Evolutionary conservation across 805 yeast genomes (phyloP).

Genomic region (Hyphopichia homilentoma): DNA sequence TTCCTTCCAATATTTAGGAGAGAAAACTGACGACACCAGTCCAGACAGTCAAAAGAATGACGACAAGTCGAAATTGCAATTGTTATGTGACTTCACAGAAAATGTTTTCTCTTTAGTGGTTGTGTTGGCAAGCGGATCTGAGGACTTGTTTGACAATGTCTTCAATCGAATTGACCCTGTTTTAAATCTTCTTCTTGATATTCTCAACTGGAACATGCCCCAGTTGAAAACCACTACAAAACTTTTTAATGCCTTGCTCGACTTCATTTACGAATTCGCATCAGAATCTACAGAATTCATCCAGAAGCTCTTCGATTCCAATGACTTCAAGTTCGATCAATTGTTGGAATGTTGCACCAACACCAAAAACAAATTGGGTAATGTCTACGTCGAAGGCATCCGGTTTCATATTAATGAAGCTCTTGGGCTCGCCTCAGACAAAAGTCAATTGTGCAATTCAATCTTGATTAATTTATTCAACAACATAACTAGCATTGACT

Average conservation of each 20-base stretch:
- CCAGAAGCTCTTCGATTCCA: constrained; percentile 16
- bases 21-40: constrained; percentile 13
- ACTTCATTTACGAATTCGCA: constrained; percentile 57
- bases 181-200: constrained; percentile 31
- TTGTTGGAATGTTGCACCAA: too few species aligned
- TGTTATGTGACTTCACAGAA: constrained; percentile 66
- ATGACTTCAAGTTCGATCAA: constrained; percentile 13
- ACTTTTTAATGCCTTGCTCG: constrained; percentile 51
- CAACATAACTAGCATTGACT: constrained; percentile 23
- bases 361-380: constrained; percentile 23
- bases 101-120: constrained; percentile 67
- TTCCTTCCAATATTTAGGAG: constrained; percentile 44
- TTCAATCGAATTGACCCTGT: constrained; percentile 41
- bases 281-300: constrained; percentile 57
- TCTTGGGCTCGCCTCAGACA: constrained; percentile 11
- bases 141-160: constrained; percentile 45
- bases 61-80: constrained; percentile 41
- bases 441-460: constrained; percentile 14
- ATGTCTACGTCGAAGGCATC: constrained; percentile 38
- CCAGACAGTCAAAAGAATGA: constrained; percentile 16
- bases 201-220: constrained; percentile 34
- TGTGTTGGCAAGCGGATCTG: constrained; percentile 62
- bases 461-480: constrained; percentile 19
- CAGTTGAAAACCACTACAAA: constrained; percentile 36
- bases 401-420: constrained; percentile 39